phyloP scores from a whole-genome alignment of 257 asterid species.

The Osmanthus fragrans region DNA sequence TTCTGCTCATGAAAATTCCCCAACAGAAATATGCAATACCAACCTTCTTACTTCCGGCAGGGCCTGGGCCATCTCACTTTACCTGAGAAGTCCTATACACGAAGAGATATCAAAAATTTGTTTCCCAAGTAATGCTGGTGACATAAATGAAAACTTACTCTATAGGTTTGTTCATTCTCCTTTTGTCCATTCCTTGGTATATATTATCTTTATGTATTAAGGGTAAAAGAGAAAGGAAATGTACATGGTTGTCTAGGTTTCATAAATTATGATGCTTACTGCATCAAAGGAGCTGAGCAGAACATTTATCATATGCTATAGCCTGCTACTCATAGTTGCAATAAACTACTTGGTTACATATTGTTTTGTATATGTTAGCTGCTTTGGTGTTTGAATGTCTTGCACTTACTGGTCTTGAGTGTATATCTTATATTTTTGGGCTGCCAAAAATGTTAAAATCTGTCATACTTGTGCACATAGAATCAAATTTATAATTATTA shows the following conservation, averaged over 20 bases:
- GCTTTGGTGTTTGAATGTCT: background rate
- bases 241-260: background rate
- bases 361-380: background rate
- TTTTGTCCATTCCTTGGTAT: slow-evolving; percentile 12
- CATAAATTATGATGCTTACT: background rate
- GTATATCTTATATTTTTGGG: background rate
- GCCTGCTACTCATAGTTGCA: background rate
- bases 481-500: background rate
- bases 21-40: slow-evolving; percentile 32
- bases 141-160: slow-evolving; percentile 49
- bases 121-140: slow-evolving; percentile 54
- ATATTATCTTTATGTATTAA: background rate
- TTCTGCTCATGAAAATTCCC: slow-evolving; percentile 42
- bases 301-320: background rate
- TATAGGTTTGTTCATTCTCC: slow-evolving; percentile 59
- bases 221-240: background rate
- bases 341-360: background rate
- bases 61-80: slow-evolving; percentile 93
- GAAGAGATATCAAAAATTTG: slow-evolving; percentile 74
- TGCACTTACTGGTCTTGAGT: slow-evolving; percentile 2
- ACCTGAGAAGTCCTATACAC: slow-evolving; percentile 51
- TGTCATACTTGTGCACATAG: background rate
- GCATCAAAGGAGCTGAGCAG: background rate
- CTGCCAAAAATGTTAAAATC: background rate
- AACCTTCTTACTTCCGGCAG: slow-evolving; percentile 70